Evolutionary conservation across 1,139 yeast genomes (phyloP), one percentile per base, ranked within the genome.

Genomic region (Geotrichum aggregatum): DNA sequence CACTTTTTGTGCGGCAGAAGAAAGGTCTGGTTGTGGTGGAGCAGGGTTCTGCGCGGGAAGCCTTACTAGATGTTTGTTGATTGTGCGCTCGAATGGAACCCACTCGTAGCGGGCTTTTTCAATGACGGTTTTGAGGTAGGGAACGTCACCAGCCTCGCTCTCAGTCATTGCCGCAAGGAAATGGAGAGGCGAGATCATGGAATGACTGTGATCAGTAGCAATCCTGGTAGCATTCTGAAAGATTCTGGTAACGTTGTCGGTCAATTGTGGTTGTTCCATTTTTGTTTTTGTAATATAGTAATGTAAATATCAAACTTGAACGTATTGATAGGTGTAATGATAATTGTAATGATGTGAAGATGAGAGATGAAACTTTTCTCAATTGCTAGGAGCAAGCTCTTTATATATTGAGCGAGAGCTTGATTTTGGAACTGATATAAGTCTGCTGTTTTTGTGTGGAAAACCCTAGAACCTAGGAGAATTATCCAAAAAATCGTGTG

Each of bases 61-160:
- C 56, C 95, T 77, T 6, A 91, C 95, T 63, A 92, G 72, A 56
- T 82, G 84, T 65, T 79, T 82, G 69, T 92, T 91, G 52, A 94
- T 88, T 1, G 80, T 72, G 58, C 96, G 79, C 67, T 85, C 94
- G 58, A 92, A 82, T 4, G 76, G 72, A 28, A 82, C 81, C 84
- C 94, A 91, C 61, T 94, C 98, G 65, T 82, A 89, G 57, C 97
- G 78, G 7, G 91, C 95, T 67, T 84, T 87, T 63, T 89, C 95
- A 30, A 87, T 72, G 50, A 92, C 75, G n/a, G 96, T 86, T 66
- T 88, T 86, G 56, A 92, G 73, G 68, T 89, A 92, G 18, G 56
- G 53, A 22, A 50, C 47, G 21, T 50, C 52, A 38, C 52, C 56
- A 14, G 42, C 52, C 24, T 54, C 54, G 38, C 80, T 73, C 5